Evolutionary conservation across 495 filamentous ascomycete genomes (phyloP), one percentile per base, ranked within the genome.

Genomic region (Xylaria sp.): DNA sequence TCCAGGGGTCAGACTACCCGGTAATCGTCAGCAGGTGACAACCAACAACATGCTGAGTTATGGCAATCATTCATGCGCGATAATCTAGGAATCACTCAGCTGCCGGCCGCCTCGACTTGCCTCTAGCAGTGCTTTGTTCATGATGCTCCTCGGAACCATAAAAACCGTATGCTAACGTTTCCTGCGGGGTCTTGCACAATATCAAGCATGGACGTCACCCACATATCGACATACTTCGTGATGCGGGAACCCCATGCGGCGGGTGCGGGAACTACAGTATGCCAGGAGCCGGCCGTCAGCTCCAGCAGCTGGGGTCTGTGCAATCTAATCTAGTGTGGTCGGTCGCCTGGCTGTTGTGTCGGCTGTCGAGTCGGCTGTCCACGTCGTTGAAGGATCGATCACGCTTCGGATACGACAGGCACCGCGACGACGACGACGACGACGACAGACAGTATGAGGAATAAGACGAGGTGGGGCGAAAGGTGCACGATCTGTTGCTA

Each of bases 101-200:
- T 71, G 61, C 61, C 69, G 61, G 61, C 61, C 61, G 69, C 69
- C 61, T 71, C 50, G 52, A 66, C 48, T 71, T 71, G 50, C 69
- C 69, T 31, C 61, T 12, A 50, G 43, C 6, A 57, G 26, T 53
- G 69, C 37, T 12, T 44, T 50, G 55, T 66, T 66, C 61, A 71
- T 71, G 61, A 71, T 66, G 61, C 11, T 55, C 35, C 33, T 53
- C 46, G 68, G 46, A 31, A 66, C 41, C 31, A 62, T 62, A 43
- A 35, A 29, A 41, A 43, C 37, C 57, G 57, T 33, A 59, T 59
- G 57, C 24, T 37, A 19, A 59, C 33, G 8, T 21, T 19, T 19
- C 29, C 41, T 37, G 31, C 29, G 33, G 46, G 64, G 46, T 48
- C 26, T 59, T 53, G 19, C 53, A 21, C 37, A 46, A 26, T 53